Percentiles rank a stretch among this genome's conserved stretches.
Evolutionary conservation across 2,329 filamentous ascomycete genomes (phyloP).

Genomic region (Colletotrichum spaethianum): DNA sequence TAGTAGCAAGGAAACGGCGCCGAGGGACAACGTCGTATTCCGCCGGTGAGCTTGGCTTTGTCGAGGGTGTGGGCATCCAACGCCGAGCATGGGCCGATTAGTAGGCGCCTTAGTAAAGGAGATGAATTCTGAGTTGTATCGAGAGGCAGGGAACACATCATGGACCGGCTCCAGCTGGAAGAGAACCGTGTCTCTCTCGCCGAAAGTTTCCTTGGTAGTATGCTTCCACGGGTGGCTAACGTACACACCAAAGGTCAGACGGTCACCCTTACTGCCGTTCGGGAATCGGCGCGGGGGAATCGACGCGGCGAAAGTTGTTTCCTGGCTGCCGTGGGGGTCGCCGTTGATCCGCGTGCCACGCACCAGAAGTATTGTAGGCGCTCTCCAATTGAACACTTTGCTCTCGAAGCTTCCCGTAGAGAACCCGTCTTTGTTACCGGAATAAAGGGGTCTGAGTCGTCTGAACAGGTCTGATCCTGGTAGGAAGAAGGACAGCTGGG

Average conservation of each 20-base stretch:
- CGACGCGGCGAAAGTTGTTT: slow-evolving; percentile 71
- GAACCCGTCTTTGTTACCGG: slow-evolving; percentile 79
- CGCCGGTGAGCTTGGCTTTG: slow-evolving; percentile 61
- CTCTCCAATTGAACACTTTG: slow-evolving; percentile 83
- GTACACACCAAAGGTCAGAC: slow-evolving; percentile 77
- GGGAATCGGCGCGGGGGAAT: slow-evolving; percentile 75
- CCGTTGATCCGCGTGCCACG: slow-evolving; percentile 72
- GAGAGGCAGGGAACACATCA: slow-evolving; percentile 78
- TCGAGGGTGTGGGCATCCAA: slow-evolving; percentile 72
- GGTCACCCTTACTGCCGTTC: slow-evolving; percentile 63
- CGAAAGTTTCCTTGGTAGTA: slow-evolving; percentile 78
- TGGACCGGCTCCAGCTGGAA: slow-evolving; percentile 82
- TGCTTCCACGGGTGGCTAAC: slow-evolving; percentile 78
- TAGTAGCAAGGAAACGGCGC: slow-evolving; percentile 76
- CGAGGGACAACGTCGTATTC: slow-evolving; percentile 65
- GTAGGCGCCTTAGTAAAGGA: slow-evolving; percentile 76
- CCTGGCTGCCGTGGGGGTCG: slow-evolving; percentile 63
- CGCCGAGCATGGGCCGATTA: slow-evolving; percentile 72
- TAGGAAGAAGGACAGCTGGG: slow-evolving; percentile 82
- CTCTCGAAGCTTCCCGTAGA: slow-evolving; percentile 84
- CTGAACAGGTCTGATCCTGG: slow-evolving; percentile 75
- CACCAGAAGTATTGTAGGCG: slow-evolving; percentile 80
- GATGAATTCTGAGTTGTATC: slow-evolving; percentile 76
- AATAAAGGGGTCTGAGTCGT: slow-evolving; percentile 77
- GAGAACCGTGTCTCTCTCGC: slow-evolving; percentile 72